Percentiles rank a stretch among this genome's conserved stretches.
These are phyloP conservation scores for Boletus rufocinnamomeus DNA, from an alignment of 768 basidiomycete species.

Conservation along the genomic window DNA sequence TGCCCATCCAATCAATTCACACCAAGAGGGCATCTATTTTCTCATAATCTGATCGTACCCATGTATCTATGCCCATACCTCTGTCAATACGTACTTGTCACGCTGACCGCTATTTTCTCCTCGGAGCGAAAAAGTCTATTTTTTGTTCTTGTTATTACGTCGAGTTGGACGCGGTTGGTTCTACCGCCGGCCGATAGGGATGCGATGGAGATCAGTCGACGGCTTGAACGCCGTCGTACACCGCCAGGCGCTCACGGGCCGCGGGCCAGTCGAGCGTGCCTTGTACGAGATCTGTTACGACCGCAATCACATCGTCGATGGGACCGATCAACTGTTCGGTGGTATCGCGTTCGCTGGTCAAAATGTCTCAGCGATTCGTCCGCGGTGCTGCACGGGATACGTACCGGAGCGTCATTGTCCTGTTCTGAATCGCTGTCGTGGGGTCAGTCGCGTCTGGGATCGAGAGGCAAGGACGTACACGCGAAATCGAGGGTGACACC, in stretches of 20 bases:
- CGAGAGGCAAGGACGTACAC: constrained; percentile 38
- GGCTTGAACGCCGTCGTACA: constrained; percentile 90
- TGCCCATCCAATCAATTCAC: background rate
- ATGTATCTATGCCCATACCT: background rate
- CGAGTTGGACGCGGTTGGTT: background rate
- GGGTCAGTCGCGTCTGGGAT: background rate
- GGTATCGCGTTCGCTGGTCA: constrained; percentile 85
- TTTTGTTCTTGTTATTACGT: background rate
- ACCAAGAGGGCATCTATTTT: background rate
- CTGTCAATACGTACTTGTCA: background rate
- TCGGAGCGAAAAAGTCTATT: constrained; percentile 19
- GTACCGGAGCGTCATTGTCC: constrained; percentile 92
- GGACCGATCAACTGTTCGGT: constrained; percentile 89
- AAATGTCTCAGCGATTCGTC: constrained; percentile 1
- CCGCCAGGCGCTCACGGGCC: constrained; percentile 68
- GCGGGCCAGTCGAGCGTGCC: constrained; percentile 77
- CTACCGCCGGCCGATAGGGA: background rate
- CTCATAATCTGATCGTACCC: background rate
- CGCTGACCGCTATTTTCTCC: constrained; percentile 4
- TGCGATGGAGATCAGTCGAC: constrained; percentile 44
- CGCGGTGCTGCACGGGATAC: constrained; percentile 29
- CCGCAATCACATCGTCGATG: constrained; percentile 84
- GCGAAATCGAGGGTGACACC: constrained; percentile 97
- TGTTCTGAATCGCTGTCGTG: constrained; percentile 76
- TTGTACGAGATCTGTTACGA: constrained; percentile 76